phyloP scores from a whole-genome alignment of 1,139 yeast species.

The Blastobotrys elegans region DNA sequence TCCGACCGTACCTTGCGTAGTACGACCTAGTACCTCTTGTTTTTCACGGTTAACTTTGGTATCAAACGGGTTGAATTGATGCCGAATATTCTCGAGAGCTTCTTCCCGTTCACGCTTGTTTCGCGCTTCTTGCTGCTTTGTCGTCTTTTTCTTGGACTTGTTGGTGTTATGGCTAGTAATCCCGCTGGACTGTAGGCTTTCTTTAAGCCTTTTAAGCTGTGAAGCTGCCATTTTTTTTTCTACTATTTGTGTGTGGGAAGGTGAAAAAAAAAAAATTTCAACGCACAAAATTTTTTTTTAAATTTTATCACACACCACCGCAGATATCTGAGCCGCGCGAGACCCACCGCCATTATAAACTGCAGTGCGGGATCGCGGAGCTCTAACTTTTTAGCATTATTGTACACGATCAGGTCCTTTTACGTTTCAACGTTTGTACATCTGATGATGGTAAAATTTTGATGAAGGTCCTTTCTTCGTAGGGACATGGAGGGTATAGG shows the following conservation, averaged over 20 bases:
- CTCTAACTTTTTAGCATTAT: no score
- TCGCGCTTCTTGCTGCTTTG: constrained; percentile 37
- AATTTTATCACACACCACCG: no score
- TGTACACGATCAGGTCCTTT: no score
- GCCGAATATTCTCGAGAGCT: constrained; percentile 59
- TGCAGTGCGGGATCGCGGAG: no score
- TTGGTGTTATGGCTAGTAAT: constrained; percentile 74
- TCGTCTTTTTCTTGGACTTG: constrained; percentile 47
- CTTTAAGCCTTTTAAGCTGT: constrained; percentile 77
- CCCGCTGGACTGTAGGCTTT: constrained; percentile 70
- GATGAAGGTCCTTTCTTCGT: no score
- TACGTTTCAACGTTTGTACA: no score
- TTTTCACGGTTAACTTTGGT: constrained; percentile 62
- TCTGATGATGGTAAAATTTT: no score
- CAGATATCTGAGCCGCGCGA: no score
- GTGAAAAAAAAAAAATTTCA: background rate
- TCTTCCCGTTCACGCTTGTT: constrained; percentile 52
- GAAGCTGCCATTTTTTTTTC: constrained; percentile 35
- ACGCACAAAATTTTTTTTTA: background rate
- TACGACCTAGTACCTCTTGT: constrained; percentile 54
- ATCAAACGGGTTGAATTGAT: constrained; percentile 87
- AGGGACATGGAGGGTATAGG: no score
- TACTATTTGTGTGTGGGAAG: no score
- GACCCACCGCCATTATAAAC: no score
- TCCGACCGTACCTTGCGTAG: constrained; percentile 60